Evolutionary conservation across 768 basidiomycete species (phyloP).

Genomic region (Macrolepiota fuliginosa): DNA sequence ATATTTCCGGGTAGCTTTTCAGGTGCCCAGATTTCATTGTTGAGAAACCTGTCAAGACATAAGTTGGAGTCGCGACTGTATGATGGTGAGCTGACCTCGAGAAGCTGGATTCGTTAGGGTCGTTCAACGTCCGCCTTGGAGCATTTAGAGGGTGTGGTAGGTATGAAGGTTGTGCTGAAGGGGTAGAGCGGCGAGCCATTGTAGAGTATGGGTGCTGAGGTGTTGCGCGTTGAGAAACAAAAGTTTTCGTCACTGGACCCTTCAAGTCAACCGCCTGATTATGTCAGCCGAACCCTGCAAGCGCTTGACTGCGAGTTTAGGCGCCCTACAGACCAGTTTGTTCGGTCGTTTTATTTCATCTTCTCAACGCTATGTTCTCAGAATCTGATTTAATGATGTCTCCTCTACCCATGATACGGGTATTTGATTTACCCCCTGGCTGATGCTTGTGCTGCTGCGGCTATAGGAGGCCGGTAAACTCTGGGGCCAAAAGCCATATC

Average conservation of each 20-base stretch:
- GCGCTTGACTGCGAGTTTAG: neutral
- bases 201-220: slow-evolving; percentile 14
- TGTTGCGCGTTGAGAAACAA: slow-evolving; percentile 3
- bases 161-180: slow-evolving; percentile 53
- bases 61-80: slow-evolving; percentile 18
- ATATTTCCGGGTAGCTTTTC: slow-evolving; percentile 77
- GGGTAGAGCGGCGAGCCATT: slow-evolving; percentile 70
- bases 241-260: slow-evolving; percentile 6
- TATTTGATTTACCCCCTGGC: no score
- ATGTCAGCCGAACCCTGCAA: neutral
- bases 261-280: neutral
- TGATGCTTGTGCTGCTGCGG: no score
- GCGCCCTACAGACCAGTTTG: no score
- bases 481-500: neutral
- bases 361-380: no score
- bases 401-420: no score
- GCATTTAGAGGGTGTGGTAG: slow-evolving; percentile 45
- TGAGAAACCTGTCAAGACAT: slow-evolving; percentile 35
- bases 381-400: no score
- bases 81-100: slow-evolving; percentile 31
- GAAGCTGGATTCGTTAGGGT: slow-evolving; percentile 65
- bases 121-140: slow-evolving; percentile 37
- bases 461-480: no score
- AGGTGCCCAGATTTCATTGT: slow-evolving; percentile 67
- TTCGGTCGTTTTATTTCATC: no score